Percentiles rank a stretch among this genome's conserved stretches.
These are phyloP conservation scores for Acanthamoeba sp. DNA, from an alignment of 208 protist species.

Conservation along the genomic window DNA sequence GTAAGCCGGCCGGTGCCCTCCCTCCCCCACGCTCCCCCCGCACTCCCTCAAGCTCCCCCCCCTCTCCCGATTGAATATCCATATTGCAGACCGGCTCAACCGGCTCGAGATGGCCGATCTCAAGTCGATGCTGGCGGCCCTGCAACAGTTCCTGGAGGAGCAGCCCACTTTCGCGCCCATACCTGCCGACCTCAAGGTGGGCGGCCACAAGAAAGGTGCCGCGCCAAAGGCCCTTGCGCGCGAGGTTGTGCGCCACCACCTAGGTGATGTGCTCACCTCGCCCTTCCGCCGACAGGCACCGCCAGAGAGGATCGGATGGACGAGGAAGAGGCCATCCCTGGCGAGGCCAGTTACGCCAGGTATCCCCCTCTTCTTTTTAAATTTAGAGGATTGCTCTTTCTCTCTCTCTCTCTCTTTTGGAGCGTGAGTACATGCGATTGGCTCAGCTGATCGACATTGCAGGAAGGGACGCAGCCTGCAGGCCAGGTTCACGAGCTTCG, in stretches of 20 bases:
- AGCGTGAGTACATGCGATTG: too few species aligned
- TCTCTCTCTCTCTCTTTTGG: background rate
- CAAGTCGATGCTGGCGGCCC: background rate
- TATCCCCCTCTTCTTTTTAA: background rate
- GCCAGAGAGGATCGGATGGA: background rate
- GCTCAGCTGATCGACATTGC: too few species aligned
- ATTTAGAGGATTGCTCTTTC: too few species aligned
- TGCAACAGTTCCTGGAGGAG: constrained; percentile 49
- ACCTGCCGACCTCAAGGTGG: background rate
- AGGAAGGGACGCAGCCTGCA: background rate
- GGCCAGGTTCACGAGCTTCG: background rate
- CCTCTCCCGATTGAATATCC: background rate
- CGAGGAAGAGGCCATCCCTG: constrained; percentile 18
- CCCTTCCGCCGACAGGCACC: background rate
- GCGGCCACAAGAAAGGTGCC: background rate
- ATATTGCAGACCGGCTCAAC: background rate
- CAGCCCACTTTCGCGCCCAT: constrained; percentile 56
- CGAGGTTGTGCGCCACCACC: too few species aligned
- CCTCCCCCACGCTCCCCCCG: background rate
- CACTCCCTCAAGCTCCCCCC: background rate
- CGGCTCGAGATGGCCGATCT: constrained; percentile 19
- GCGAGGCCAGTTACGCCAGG: background rate
- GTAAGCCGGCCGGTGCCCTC: background rate
- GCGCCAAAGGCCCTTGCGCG: too few species aligned
- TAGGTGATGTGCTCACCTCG: too few species aligned